Evolutionary conservation across 108 stramenopile species (phyloP).

Genomic region (Cylindrotheca fusiformis): DNA sequence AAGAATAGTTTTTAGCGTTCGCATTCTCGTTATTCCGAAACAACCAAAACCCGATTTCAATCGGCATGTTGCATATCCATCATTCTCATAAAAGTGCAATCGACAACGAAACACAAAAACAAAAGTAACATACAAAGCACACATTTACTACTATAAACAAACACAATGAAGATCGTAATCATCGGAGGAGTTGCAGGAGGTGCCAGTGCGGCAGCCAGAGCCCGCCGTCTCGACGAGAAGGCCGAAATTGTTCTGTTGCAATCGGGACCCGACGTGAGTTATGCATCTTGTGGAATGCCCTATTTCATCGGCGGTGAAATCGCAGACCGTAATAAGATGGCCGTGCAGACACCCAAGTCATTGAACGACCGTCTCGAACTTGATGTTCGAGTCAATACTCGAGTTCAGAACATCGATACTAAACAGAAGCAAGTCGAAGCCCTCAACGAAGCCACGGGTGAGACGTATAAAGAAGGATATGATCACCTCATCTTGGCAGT

Average conservation of each 20-base stretch:
- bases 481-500: constrained; percentile 67
- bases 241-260: constrained; percentile 60
- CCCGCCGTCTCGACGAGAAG: constrained; percentile 57
- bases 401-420: constrained; percentile 48
- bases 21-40: no score
- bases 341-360: constrained; percentile 64
- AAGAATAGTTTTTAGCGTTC: no score
- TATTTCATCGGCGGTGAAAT: constrained; percentile 74
- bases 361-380: constrained; percentile 50
- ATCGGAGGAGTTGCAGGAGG: constrained; percentile 73
- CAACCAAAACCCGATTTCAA: no score
- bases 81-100: constrained; percentile 15
- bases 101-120: constrained; percentile 5
- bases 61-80: no score
- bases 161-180: constrained; percentile 57
- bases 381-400: constrained; percentile 60
- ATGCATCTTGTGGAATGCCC: constrained; percentile 72
- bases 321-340: constrained; percentile 55
- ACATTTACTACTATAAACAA: constrained; percentile 10
- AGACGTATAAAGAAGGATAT: constrained; percentile 30
- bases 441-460: constrained; percentile 24
- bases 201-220: constrained; percentile 64
- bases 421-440: constrained; percentile 39
- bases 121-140: constrained; percentile 11
- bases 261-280: constrained; percentile 60